phyloP scores from a whole-genome alignment of 495 filamentous ascomycete genomes.

The Daldinia concentrica region DNA sequence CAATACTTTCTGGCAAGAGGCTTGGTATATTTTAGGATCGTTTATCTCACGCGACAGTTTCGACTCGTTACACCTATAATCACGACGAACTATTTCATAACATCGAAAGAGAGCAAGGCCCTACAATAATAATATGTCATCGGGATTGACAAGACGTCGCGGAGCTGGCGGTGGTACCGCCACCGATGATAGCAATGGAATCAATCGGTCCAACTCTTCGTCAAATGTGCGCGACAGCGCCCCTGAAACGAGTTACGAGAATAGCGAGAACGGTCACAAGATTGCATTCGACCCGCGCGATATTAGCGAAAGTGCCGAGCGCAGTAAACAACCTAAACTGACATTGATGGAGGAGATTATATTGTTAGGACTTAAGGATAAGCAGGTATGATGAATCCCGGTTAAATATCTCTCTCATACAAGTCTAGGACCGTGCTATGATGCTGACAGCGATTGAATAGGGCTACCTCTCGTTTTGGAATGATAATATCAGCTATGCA shows the following conservation, averaged over 20 bases:
- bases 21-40: conserved; percentile 7
- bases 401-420: neutral
- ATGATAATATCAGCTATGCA: conserved; percentile 99
- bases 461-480: conserved; percentile 99
- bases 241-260: conserved; percentile 92
- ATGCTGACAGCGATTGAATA: conserved; percentile 48
- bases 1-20: neutral
- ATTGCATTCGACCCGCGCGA: conserved; percentile 98
- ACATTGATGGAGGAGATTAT: conserved; percentile 99
- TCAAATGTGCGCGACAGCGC: conserved; percentile 60
- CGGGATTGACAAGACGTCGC: conserved; percentile 51
- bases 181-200: conserved; percentile 46
- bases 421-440: conserved; percentile 2
- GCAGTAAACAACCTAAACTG: conserved; percentile 96
- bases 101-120: conserved; percentile 5
- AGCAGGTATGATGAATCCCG: conserved; percentile 74
- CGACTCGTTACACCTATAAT: neutral
- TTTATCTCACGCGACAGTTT: conserved; percentile 29
- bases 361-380: conserved; percentile 94
- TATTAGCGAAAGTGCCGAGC: conserved; percentile 95
- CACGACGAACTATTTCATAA: neutral
- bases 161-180: conserved; percentile 42
- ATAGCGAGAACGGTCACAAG: conserved; percentile 95
- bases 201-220: conserved; percentile 52
- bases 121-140: conserved; percentile 40